Evolutionary conservation across 192 early-diverging fungal genomes (phyloP), one percentile per base, ranked within the genome.

Genomic region (Chytriomyces sp.): DNA sequence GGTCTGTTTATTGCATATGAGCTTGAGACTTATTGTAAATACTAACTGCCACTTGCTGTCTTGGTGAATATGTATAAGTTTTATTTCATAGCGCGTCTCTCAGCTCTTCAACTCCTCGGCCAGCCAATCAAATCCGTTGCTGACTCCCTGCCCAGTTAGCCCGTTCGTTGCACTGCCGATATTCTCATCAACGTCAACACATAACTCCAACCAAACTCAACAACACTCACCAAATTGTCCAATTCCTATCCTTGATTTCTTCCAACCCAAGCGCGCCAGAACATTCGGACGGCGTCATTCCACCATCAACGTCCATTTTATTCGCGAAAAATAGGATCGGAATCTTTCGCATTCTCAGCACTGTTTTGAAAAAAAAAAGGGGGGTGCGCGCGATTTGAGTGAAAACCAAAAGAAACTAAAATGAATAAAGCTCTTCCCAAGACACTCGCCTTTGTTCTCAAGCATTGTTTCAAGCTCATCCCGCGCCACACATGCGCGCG

Each of bases 291-390:
- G 78, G 73, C 11, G 78, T 69, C 80, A 84, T 81, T 23, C 75
- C 68, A 20, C 75, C 79, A 7, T 46, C 50, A 5, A 84, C 10
- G 61, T 84, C 83, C 66, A 77, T 80, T 50, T 84, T 84, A 69
- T 84, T 84, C 50, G 80, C 83, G 60, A 80, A 81, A 50, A 84
- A 71, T 2, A 84, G 74, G 24, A 84, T 77, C 0, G 83, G 83
- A 16, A 74, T 63, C 64, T 77, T 81, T 26, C 61, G 71, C 8
- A 45, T 59, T 47, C 79, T 48, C 8, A 83, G 45, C n/a, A 61
- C 82, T 83, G 61, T 7, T 67, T 18, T 26, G 24, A 16, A 26
- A 63, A 20, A 28, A 61, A 64, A 20, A 35, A 70, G 49, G 10
- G 20, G 13, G 53, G n/a, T n/a, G n/a, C n/a, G n/a, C n/a, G n/a